phyloP scores from a whole-genome alignment of 2,329 filamentous ascomycete genomes.

The Clonostachys chloroleuca region DNA sequence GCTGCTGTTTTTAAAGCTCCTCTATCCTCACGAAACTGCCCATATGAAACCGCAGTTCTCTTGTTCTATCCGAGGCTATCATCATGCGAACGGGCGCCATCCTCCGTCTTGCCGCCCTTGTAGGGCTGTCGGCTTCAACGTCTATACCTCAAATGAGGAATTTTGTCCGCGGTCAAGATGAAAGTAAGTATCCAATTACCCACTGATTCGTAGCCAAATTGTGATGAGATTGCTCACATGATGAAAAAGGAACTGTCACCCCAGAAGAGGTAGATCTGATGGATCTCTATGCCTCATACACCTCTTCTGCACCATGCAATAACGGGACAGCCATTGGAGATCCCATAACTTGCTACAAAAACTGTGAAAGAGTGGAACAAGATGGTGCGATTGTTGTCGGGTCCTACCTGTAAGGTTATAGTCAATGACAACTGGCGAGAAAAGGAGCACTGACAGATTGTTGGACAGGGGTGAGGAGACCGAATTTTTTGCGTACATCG shows the following conservation, averaged over 20 bases:
- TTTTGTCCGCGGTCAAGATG: too few relatives aligned
- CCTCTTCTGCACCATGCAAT: slow-evolving; percentile 51
- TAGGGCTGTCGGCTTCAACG: too few relatives aligned
- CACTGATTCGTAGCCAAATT: too few relatives aligned
- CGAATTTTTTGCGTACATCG: slow-evolving; percentile 45
- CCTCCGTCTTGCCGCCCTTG: too few relatives aligned
- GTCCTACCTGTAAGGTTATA: slow-evolving; percentile 28
- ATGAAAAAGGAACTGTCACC: slow-evolving; percentile 11
- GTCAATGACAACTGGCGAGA: slow-evolving; percentile 2
- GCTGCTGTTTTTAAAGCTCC: too few relatives aligned
- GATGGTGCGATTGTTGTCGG: slow-evolving; percentile 35
- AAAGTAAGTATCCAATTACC: too few relatives aligned
- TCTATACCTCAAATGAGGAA: too few relatives aligned
- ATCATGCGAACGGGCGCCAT: too few relatives aligned
- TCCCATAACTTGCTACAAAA: slow-evolving; percentile 32
- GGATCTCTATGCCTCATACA: slow-evolving; percentile 44
- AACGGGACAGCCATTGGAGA: slow-evolving; percentile 25
- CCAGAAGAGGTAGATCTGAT: slow-evolving; percentile 28
- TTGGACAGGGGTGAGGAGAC: slow-evolving; percentile 27
- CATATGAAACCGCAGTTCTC: too few relatives aligned
- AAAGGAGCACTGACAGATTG: not conserved
- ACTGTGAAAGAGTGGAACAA: slow-evolving; percentile 37
- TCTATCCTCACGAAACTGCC: too few relatives aligned
- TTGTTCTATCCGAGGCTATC: too few relatives aligned
- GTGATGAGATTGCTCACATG: too few relatives aligned